These are phyloP conservation scores for Naganishia vishniacii DNA, from an alignment of 768 basidiomycete genomes.

Conservation along the genomic window DNA sequence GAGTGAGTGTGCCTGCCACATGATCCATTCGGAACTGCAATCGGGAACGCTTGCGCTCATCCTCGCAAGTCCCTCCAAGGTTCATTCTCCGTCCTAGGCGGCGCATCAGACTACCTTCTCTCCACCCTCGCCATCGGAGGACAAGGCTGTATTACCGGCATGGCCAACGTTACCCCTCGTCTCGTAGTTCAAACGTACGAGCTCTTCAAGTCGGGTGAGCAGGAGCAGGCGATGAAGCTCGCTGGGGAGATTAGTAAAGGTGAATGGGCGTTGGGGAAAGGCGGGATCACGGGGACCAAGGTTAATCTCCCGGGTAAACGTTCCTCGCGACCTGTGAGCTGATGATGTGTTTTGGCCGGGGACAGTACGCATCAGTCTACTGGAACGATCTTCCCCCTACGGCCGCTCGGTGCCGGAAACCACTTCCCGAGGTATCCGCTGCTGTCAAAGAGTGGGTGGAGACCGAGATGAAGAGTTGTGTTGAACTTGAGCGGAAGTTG, in stretches of 20 bases:
- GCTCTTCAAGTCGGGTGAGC: slow-evolving; percentile 28
- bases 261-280: slow-evolving; percentile 35
- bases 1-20: slow-evolving; percentile 22
- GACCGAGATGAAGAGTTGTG: slow-evolving; percentile 16
- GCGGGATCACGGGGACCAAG: slow-evolving; percentile 31
- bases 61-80: neutral
- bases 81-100: slow-evolving; percentile 33
- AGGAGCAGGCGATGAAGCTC: slow-evolving; percentile 27
- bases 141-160: slow-evolving; percentile 33
- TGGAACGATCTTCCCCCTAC: slow-evolving; percentile 28
- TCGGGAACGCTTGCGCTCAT: no score
- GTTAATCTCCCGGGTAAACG: slow-evolving; percentile 16
- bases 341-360: no score
- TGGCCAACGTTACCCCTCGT: slow-evolving; percentile 33
- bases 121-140: slow-evolving; percentile 30
- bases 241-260: slow-evolving; percentile 27
- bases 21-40: no score
- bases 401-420: slow-evolving; percentile 30
- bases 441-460: slow-evolving; percentile 25
- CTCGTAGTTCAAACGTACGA: slow-evolving; percentile 31
- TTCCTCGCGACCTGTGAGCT: neutral
- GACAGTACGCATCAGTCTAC: slow-evolving; percentile 26
- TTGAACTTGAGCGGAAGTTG: slow-evolving; percentile 29
- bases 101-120: slow-evolving; percentile 35
- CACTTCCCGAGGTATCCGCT: slow-evolving; percentile 26